These are phyloP conservation scores for Trichoderma koningiopsis DNA, from an alignment of 2,329 filamentous ascomycete species.

Conservation along the genomic window DNA sequence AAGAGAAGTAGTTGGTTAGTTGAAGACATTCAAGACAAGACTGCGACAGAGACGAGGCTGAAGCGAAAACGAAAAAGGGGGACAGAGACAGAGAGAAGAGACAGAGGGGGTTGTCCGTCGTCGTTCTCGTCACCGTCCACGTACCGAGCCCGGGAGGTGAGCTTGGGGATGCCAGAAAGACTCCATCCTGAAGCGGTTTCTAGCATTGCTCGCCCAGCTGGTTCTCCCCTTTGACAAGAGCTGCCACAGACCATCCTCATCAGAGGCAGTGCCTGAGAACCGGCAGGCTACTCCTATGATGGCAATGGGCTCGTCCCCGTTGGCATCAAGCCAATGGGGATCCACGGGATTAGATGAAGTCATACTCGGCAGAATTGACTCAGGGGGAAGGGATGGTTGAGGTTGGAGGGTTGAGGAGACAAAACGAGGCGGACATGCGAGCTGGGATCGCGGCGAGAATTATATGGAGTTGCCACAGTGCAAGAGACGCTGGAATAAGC, in stretches of 20 bases:
- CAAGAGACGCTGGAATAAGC: slow-evolving; percentile 15
- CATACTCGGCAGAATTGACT: slow-evolving; percentile 6
- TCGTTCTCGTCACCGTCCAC: neutral
- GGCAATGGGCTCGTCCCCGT: slow-evolving; percentile 42
- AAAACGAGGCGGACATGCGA: neutral
- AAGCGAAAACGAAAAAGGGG: neutral
- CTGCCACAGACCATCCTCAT: slow-evolving; percentile 42
- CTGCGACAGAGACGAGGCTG: neutral
- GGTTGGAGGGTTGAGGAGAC: neutral
- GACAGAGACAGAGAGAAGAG: too few species aligned
- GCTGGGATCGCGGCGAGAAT: slow-evolving; percentile 5
- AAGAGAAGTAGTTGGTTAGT: neutral
- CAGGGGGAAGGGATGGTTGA: neutral
- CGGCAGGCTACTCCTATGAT: slow-evolving; percentile 46
- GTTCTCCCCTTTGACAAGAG: slow-evolving; percentile 34
- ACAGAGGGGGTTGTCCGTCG: neutral
- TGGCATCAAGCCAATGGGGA: slow-evolving; percentile 20
- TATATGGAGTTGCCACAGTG: slow-evolving; percentile 22
- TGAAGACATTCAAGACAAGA: neutral
- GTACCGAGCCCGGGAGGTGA: slow-evolving; percentile 23
- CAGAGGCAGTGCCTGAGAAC: slow-evolving; percentile 41
- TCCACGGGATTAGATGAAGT: slow-evolving; percentile 1
- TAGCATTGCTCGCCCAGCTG: slow-evolving; percentile 26
- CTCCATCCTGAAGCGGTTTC: slow-evolving; percentile 24
- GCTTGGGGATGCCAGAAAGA: slow-evolving; percentile 26